Evolutionary conservation across 2,329 filamentous ascomycete species (phyloP).

Genomic region (Diaporthe sp.): DNA sequence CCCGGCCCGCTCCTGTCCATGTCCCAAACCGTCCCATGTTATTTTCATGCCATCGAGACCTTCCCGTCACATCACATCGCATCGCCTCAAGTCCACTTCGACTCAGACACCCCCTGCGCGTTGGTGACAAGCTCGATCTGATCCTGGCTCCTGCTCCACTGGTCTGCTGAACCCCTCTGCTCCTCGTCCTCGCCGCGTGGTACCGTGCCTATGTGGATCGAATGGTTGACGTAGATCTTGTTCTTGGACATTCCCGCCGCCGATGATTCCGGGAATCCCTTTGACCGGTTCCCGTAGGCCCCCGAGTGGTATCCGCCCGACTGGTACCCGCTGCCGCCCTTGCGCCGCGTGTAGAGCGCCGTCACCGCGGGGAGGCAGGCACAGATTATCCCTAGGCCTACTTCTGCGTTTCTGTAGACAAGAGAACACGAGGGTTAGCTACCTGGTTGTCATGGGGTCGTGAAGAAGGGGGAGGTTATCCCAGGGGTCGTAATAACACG

Average conservation of each 20-base stretch:
- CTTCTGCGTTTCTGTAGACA: conserved; percentile 48
- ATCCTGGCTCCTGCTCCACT: conserved; percentile 32
- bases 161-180: neutral
- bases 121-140: conserved; percentile 35
- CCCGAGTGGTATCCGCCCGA: conserved; percentile 17
- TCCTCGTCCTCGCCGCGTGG: conserved; percentile 26
- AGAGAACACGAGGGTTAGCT: neutral
- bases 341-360: conserved; percentile 42
- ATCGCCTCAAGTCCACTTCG: conserved; percentile 9
- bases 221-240: conserved; percentile 33
- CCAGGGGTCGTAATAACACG: neutral
- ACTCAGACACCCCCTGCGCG: conserved; percentile 15
- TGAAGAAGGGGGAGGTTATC: neutral
- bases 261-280: neutral
- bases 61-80: neutral
- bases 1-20: neutral
- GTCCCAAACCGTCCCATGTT: conserved; percentile 13
- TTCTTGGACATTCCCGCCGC: conserved; percentile 20
- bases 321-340: conserved; percentile 20
- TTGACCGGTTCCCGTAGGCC: conserved; percentile 23
- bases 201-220: conserved; percentile 11
- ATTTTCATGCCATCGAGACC: neutral
- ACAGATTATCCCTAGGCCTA: conserved; percentile 51
- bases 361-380: conserved; percentile 50
- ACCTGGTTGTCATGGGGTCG: too few relatives aligned